Percentiles rank a stretch among this genome's conserved stretches.
These are phyloP conservation scores for Nematocida minor DNA, from an alignment of 371 early-diverging fungal species.

Conservation along the genomic window DNA sequence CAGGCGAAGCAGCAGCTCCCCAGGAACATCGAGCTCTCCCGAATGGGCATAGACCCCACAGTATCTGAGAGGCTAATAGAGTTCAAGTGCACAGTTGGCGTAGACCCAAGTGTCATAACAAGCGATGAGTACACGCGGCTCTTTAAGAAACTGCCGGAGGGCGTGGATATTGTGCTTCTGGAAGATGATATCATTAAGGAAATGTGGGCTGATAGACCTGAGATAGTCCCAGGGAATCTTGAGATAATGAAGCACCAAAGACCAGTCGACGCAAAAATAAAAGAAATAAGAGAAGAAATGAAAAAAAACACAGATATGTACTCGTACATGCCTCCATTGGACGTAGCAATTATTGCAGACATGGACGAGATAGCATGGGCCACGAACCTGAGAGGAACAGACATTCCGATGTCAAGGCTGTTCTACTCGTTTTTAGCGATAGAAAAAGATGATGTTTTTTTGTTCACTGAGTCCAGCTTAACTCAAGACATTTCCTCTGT, in stretches of 20 bases:
- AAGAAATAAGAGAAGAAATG: constrained; percentile 70
- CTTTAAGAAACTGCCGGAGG: constrained; percentile 46
- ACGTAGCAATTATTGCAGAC: constrained; percentile 55
- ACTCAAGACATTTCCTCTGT: constrained; percentile 65
- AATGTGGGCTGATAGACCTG: constrained; percentile 35
- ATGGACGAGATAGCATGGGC: constrained; percentile 69
- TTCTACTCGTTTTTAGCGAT: constrained; percentile 84
- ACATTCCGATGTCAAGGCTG: constrained; percentile 88
- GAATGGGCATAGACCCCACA: constrained; percentile 72
- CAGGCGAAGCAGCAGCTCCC: constrained; percentile 84
- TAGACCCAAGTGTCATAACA: constrained; percentile 51
- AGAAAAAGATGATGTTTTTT: constrained; percentile 65
- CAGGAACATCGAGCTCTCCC: constrained; percentile 34
- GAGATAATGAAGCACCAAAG: constrained; percentile 16
- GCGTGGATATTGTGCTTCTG: constrained; percentile 46
- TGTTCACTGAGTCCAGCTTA: constrained; percentile 77
- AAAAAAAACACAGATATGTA: neutral
- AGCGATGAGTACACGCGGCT: constrained; percentile 67
- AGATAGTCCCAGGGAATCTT: constrained; percentile 4
- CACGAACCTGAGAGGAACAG: constrained; percentile 89
- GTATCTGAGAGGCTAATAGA: constrained; percentile 40
- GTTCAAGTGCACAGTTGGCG: constrained; percentile 35
- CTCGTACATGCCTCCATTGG: neutral
- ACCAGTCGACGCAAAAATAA: constrained; percentile 68
- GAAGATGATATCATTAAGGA: constrained; percentile 26